Evolutionary conservation across 192 early-diverging fungal species (phyloP), one percentile per base, ranked within the genome.

Genomic region (Lobosporangium transversale): DNA sequence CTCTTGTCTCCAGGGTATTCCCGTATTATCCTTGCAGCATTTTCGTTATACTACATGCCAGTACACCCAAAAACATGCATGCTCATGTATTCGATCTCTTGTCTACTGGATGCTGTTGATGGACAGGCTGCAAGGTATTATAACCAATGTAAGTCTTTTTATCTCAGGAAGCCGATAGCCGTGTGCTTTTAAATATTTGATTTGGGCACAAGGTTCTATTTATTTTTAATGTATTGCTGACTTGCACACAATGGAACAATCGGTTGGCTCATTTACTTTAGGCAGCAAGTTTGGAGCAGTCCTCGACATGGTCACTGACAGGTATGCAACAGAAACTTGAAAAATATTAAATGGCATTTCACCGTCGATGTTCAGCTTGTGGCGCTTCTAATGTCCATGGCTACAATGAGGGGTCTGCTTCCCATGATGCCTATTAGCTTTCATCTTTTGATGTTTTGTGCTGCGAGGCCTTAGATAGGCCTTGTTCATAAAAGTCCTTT

Each of bases 231-330:
- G 37, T 7, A 10, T 14, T 40, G 14, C 37, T 40, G 37, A 40
- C 37, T 14, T 10, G 8, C 37, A 40, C 37, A 40, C 37, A 14
- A 14, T 14, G 37, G 37, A 10, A 14, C 37, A 40, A n/a, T 40
- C 8, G 37, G 8, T 58, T 29, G 40, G 49, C 18, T 36, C 53
- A 30, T 74, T 45, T 21, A 59, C 51, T 74, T 53, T 75, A 89
- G 87, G 89, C 57, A 94, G 89, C 81, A 90, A 91, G 56, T 98
- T 98, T 83, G 98, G 98, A 35, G 94, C 94, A 27, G 97, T 98
- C 18, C 83, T 99, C 32, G 98, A 99, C 71, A 99, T 99, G 98
- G 96, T 99, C 47, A 98, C 97, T 27, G 98, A 99, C 82, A 88
- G 94, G 87, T 92, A 83, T 32, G 52, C 17, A n/a, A 31, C 9